Evolutionary conservation across 306 rosid species (phyloP), one percentile per base, ranked within the genome.

Genomic region (Purshia tridentata): DNA sequence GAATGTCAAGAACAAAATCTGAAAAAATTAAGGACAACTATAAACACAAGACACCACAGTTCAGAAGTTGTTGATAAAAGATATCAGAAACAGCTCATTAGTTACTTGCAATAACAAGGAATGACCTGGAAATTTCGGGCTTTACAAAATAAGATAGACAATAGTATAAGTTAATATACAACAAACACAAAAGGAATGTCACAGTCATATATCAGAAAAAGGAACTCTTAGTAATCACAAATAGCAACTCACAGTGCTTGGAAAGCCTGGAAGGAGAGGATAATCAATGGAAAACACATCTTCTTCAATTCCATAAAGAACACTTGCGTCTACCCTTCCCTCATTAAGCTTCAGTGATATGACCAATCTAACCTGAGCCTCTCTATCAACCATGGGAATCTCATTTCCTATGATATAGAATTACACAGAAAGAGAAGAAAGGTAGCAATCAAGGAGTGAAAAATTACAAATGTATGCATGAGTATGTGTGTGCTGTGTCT

Each of bases 231-330:
- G 20, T 57, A 16, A 72, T 35, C 3, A 29, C 3, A 12, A 53
- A 53, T 56, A 46, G 75, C 37, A 69, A 76, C 86, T 82, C 77
- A 82, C 86, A 53, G 77, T 48, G 64, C 44, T 53, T 39, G 80
- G 65, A 69, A 74, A 77, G 57, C 67, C 22, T 14, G 79, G 61
- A 23, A 58, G 3, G 66, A 64, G 74, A 65, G 78, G 70, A 20
- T 40, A 14, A 18, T 46, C 46, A 18, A 22, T n/a, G 51, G 78
- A 56, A 71, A 18, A 54, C 9, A 49, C 39, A 47, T 72, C 86
- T 51, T 65, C 60, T 59, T 70, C 64, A 11, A 11, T 37, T 79
- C 83, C 86, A 76, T 78, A 61, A 60, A 14, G 12, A 29, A 74
- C 35, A 2, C 16, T 44, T 23, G 65, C 83, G 66, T 75, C 65